These are phyloP conservation scores for Paramecium tetraurelia DNA, from an alignment of 73 alveolate species.

Conservation along the genomic window DNA sequence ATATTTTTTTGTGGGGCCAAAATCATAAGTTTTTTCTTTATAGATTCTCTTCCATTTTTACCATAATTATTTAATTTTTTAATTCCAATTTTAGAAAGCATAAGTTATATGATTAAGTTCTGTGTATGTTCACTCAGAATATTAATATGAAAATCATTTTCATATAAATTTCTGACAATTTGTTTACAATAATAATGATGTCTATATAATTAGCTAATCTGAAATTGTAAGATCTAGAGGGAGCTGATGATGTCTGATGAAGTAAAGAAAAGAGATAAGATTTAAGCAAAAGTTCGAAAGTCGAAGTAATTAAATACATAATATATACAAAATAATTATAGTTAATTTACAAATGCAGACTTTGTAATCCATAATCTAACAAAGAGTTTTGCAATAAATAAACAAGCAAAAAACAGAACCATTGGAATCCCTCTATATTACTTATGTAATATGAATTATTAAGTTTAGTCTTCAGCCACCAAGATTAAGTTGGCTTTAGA, in stretches of 20 bases:
- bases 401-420: slow-evolving; percentile 5
- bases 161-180: neutral
- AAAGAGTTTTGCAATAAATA: neutral
- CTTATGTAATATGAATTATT: neutral
- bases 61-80: neutral
- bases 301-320: neutral
- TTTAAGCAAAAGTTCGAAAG: neutral
- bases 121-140: neutral
- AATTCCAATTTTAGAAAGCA: neutral
- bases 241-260: neutral
- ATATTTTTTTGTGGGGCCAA: neutral
- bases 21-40: neutral
- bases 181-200: neutral
- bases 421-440: neutral
- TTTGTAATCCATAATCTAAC: neutral
- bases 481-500: neutral
- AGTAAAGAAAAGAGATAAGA: neutral
- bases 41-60: neutral
- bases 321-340: neutral
- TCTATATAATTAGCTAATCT: neutral
- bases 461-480: neutral
- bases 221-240: neutral
- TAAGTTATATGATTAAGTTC: neutral
- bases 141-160: neutral
- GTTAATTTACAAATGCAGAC: neutral